Evolutionary conservation across 805 yeast species (phyloP).

Genomic region (Sungouiozyma intestinalis): DNA sequence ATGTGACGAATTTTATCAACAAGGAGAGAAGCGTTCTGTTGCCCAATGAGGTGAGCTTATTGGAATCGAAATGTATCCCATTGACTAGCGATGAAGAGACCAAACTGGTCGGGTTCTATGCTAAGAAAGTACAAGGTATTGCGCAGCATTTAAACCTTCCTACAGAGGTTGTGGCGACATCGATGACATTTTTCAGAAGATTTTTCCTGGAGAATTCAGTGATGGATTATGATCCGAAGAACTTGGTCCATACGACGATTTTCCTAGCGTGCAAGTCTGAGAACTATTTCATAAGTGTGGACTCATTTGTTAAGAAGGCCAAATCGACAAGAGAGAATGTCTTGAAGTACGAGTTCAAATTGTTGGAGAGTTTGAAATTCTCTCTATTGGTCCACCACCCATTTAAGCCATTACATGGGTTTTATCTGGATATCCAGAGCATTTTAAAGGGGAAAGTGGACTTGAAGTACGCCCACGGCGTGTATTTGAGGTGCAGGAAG

Average conservation of each 20-base stretch:
- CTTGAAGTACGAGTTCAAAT: conserved; percentile 66
- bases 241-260: conserved; percentile 68
- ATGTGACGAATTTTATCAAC: conserved; percentile 24
- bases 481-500: conserved; percentile 61
- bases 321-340: conserved; percentile 60
- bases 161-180: conserved; percentile 80
- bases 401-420: conserved; percentile 83
- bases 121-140: conserved; percentile 58
- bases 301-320: conserved; percentile 62
- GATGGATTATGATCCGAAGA: conserved; percentile 81
- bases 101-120: conserved; percentile 56
- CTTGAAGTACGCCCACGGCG: conserved; percentile 48
- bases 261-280: conserved; percentile 91
- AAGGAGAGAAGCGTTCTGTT: conserved; percentile 23
- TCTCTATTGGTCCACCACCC: conserved; percentile 85
- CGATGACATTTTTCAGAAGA: conserved; percentile 68
- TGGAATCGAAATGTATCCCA: conserved; percentile 29
- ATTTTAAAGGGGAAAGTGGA: conserved; percentile 38
- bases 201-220: conserved; percentile 75
- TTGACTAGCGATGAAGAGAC: conserved; percentile 63
- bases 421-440: conserved; percentile 78
- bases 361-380: conserved; percentile 66
- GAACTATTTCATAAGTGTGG: conserved; percentile 78
- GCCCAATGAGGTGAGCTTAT: conserved; percentile 22
- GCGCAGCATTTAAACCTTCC: conserved; percentile 73